A percentile compares a stretch with the other conserved stretches of the same genome.
phyloP scores from a whole-genome alignment of 805 yeast species.

The Candida verbasci region DNA sequence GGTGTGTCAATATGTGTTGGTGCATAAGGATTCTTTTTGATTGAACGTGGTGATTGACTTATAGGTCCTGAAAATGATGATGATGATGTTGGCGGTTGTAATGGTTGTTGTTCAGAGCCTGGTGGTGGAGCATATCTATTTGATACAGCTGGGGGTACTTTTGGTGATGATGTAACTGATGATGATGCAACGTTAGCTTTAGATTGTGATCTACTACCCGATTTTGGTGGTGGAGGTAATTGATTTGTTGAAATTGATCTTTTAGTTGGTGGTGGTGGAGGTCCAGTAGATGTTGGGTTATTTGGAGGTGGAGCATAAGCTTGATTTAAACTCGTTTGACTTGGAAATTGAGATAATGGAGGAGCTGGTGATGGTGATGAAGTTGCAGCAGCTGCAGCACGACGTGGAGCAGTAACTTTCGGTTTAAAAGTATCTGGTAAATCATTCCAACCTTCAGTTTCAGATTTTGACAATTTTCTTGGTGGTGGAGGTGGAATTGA shows the following conservation, averaged over 20 bases:
- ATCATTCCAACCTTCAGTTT: constrained; percentile 71
- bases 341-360: constrained; percentile 12
- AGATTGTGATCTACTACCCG: constrained; percentile 21
- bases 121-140: constrained; percentile 32
- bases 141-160: constrained; percentile 19
- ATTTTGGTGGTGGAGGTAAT: constrained; percentile 25
- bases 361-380: constrained; percentile 19
- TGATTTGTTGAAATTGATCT: constrained; percentile 7
- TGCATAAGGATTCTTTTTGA: constrained; percentile 11
- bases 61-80: constrained; percentile 12
- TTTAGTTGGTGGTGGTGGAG: constrained; percentile 8
- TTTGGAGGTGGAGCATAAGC: constrained; percentile 12
- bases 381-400: constrained; percentile 40
- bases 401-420: constrained; percentile 36
- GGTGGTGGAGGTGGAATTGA: constrained; percentile 19
- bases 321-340: constrained; percentile 3
- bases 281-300: constrained; percentile 7
- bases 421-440: constrained; percentile 52
- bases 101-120: constrained; percentile 12
- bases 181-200: constrained; percentile 14
- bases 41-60: constrained; percentile 6
- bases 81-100: constrained; percentile 6
- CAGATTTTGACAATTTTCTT: constrained; percentile 30
- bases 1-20: constrained; percentile 10
- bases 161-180: constrained; percentile 10